Percentiles rank a stretch among this genome's conserved stretches.
phyloP scores from a whole-genome alignment of 2,329 filamentous ascomycete genomes.

The Alternaria angustiovoidea region DNA sequence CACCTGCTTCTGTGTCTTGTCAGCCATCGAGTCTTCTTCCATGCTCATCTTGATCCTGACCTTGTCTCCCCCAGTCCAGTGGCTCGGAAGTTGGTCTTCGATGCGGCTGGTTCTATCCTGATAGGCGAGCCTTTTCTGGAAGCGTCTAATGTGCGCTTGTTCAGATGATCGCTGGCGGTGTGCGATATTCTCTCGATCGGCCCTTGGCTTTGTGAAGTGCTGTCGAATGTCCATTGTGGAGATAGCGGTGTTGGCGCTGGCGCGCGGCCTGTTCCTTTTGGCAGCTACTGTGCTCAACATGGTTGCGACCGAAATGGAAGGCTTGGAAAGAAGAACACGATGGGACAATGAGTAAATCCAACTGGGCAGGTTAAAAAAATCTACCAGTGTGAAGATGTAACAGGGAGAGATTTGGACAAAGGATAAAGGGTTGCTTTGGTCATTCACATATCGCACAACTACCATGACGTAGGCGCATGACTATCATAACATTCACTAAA shows the following conservation, averaged over 20 bases:
- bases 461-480: not conserved
- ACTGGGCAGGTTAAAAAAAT: not conserved
- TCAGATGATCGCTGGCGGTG: not conserved
- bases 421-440: not conserved
- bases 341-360: not conserved
- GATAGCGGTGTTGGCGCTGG: not conserved
- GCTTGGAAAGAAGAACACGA: not conserved
- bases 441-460: not conserved
- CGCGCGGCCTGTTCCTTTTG: too few species aligned
- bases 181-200: not conserved
- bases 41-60: not conserved
- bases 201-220: not conserved
- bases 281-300: not conserved
- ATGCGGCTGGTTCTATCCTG: not conserved
- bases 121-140: too few species aligned
- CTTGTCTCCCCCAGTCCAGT: not conserved
- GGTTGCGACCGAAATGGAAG: not conserved
- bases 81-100: not conserved
- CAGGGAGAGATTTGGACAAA: not conserved
- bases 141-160: not conserved
- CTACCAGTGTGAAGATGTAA: not conserved
- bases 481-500: not conserved
- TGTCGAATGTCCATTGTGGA: not conserved
- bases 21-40: not conserved
- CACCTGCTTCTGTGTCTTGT: not conserved